A percentile compares a stretch with the other conserved stretches of the same genome.
These are phyloP conservation scores for Paratinospora sagittata DNA, from an alignment of 164 flowering plant species.

Conservation along the genomic window DNA sequence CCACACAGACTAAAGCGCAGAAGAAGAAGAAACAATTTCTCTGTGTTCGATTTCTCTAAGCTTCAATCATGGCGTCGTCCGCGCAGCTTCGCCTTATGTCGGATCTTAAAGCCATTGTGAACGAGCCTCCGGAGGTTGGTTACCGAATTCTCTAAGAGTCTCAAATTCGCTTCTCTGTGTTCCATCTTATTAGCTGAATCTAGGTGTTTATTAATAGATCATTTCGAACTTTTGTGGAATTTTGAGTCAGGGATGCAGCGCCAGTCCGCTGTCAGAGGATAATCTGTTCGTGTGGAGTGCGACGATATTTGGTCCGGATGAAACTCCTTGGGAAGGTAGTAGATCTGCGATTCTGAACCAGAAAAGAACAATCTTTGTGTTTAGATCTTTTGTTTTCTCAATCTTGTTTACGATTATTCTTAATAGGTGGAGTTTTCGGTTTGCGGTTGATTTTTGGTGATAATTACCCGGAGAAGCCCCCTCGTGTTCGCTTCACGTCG, in stretches of 20 bases:
- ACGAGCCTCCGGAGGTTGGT: conserved; percentile 46
- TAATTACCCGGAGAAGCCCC: conserved; percentile 46
- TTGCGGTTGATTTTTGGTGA: conserved; percentile 38
- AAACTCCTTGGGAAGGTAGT: conserved; percentile 55
- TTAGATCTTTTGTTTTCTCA: conserved; percentile 9
- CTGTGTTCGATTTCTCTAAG: not conserved
- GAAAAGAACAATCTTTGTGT: not conserved
- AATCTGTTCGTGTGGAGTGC: conserved; percentile 55
- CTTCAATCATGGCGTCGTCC: conserved; percentile 26
- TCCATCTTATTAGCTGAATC: not conserved
- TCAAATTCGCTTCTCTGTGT: not conserved
- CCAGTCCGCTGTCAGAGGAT: conserved; percentile 43
- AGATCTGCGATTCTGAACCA: not conserved
- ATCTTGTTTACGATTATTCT: not conserved
- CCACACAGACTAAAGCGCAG: not conserved
- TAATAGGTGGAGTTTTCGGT: conserved; percentile 45
- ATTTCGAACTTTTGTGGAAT: not conserved
- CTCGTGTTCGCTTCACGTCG: conserved; percentile 46
- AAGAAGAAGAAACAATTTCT: not conserved
- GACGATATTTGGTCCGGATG: conserved; percentile 50
- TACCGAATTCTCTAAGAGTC: not conserved
- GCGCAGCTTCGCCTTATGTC: conserved; percentile 56
- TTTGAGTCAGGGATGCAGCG: conserved; percentile 45
- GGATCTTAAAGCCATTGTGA: conserved; percentile 47
- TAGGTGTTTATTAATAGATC: conserved; percentile 2